Evolutionary conservation across 1,139 yeast species (phyloP).

Genomic region (Debaryomycetaceae sp.): DNA sequence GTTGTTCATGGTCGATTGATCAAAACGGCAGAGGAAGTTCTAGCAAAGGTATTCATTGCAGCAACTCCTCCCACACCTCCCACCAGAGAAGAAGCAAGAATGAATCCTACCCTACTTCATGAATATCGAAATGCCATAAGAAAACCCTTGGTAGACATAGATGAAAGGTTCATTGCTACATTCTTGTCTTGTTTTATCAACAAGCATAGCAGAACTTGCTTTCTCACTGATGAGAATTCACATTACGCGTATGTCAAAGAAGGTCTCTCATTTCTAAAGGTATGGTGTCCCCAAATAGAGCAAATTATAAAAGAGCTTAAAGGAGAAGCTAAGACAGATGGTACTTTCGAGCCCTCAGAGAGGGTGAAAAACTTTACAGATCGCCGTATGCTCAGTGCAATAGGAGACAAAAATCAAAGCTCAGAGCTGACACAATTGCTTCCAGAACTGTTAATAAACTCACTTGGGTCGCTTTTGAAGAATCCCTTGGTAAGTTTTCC

Average conservation of each 20-base stretch:
- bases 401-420: background rate
- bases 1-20: constrained; percentile 28
- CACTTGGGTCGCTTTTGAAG: constrained; percentile 8
- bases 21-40: constrained; percentile 25
- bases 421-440: constrained; percentile 1
- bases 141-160: constrained; percentile 24
- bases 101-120: constrained; percentile 17
- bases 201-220: constrained; percentile 26
- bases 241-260: constrained; percentile 29
- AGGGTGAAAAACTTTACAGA: constrained; percentile 4
- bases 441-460: constrained; percentile 12
- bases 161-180: constrained; percentile 27
- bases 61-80: constrained; percentile 38
- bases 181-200: constrained; percentile 30
- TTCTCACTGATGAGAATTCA: constrained; percentile 19
- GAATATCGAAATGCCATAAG: constrained; percentile 17
- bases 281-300: constrained; percentile 35
- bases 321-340: constrained; percentile 2
- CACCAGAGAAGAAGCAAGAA: constrained; percentile 20
- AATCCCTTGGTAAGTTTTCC: constrained; percentile 35
- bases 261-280: constrained; percentile 25
- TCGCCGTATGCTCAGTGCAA: constrained; percentile 5
- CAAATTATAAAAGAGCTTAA: constrained; percentile 15
- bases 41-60: constrained; percentile 22
- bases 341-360: background rate